Evolutionary conservation across 257 asterid species (phyloP), one percentile per base, ranked within the genome.

Genomic region (Henckelia pumila): DNA sequence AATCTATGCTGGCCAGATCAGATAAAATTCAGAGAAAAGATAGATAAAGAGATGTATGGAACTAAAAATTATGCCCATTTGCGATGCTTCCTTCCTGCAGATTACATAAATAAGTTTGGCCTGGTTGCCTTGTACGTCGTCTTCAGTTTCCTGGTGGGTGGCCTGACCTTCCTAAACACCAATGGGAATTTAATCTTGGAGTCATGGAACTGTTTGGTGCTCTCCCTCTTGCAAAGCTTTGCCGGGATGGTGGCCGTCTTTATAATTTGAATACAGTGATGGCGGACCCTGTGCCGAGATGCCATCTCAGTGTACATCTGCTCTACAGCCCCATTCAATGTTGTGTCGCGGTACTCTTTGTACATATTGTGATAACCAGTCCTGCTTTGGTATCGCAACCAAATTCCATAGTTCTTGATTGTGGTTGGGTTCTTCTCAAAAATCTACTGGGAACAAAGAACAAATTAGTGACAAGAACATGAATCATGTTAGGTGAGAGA

Each of bases 261-360:
- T 80, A 91, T 88, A 61, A 91, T 91, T 75, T 91, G 97, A 71
- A 91, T 91, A 75, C 97, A 88, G 21, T 84, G 97, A 50, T 22
- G 56, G 21, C 96, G 97, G 64, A 91, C 97, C 73, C 96, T 79
- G 73, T 88, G 97, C 20, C 97, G 97, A 35, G 97, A 91, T 64
- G 97, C 97, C 97, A 91, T 91, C 85, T 91, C 96, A 10, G 86
- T 88, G 72, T 91, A 91, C 97, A 91, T 91, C 80, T 91, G 97
- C 76, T 88, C 97, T 23, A 88, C 92, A 5, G 72, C 89, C 7
- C 96, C 97, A n/a, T 91, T 91, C 85, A 91, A 66, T 26, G 97
- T 91, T 56, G 96, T 91, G 14, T 88, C 97, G 33, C 97, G 88
- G 77, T 84, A 91, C 85, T 88, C 97, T 81, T 88, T 88, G 81